Evolutionary conservation across 2,329 filamentous ascomycete species (phyloP).

Genomic region (Tolypocladium paradoxum): DNA sequence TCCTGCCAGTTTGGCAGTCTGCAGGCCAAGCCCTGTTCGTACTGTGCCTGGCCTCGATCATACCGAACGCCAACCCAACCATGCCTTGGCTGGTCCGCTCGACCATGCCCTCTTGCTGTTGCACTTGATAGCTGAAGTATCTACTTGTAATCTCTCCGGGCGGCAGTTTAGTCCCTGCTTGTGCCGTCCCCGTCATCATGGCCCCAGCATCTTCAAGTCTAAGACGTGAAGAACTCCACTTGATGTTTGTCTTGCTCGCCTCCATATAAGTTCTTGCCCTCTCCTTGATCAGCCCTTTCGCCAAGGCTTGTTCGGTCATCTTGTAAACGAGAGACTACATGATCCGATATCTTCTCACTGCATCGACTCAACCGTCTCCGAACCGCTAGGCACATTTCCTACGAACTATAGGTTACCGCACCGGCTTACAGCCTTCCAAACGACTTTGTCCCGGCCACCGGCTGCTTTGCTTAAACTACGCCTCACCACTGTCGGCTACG

Average conservation of each 20-base stretch:
- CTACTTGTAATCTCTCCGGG: constrained; percentile 4
- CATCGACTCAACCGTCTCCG: background rate
- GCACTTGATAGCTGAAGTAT: background rate
- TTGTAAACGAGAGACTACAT: background rate
- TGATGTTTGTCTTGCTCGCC: background rate
- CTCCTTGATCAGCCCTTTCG: background rate
- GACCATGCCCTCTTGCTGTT: constrained; percentile 3
- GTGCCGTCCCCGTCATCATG: constrained; percentile 1
- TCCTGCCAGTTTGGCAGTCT: background rate
- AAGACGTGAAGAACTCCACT: constrained; percentile 4
- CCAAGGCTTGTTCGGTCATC: background rate
- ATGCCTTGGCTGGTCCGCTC: background rate
- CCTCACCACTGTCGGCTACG: background rate
- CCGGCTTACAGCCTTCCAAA: background rate
- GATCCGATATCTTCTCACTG: background rate
- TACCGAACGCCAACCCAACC: background rate
- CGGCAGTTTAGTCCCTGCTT: constrained; percentile 5
- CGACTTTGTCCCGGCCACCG: background rate
- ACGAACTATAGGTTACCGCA: background rate
- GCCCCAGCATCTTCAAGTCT: constrained; percentile 3
- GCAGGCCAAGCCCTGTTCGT: constrained; percentile 1
- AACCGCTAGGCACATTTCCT: background rate
- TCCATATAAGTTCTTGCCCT: constrained; percentile 3
- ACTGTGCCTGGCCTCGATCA: background rate
- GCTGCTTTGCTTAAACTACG: background rate